Evolutionary conservation across 75 land plant species (phyloP).

Genomic region (Adiantum capillusveneris): DNA sequence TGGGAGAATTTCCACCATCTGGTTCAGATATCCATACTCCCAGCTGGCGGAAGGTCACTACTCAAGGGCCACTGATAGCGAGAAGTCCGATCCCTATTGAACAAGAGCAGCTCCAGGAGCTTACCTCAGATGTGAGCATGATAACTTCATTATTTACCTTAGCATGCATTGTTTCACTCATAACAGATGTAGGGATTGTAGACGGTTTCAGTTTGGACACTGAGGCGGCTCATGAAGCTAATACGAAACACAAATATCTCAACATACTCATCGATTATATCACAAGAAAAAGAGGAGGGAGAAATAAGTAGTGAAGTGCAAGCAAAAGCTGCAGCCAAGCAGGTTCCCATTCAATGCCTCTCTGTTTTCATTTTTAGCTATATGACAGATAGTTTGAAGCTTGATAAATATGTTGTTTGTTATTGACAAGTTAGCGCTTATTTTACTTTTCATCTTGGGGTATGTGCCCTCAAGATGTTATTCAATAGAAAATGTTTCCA

Average conservation of each 20-base stretch:
- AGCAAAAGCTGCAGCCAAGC: conserved; percentile 28
- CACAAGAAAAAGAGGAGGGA: conserved; percentile 10
- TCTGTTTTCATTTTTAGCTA: neutral
- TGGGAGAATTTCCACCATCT: neutral
- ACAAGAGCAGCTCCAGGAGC: conserved; percentile 21
- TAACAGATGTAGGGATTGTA: neutral
- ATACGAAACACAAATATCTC: conserved; percentile 24
- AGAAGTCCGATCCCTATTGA: conserved; percentile 12
- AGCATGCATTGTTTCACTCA: neutral
- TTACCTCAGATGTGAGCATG: conserved; percentile 25
- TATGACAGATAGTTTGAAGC: neutral
- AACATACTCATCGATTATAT: conserved; percentile 20
- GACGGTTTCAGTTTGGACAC: conserved; percentile 34
- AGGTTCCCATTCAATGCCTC: conserved; percentile 18
- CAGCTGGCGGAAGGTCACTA: neutral
- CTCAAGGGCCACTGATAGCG: conserved; percentile 6
- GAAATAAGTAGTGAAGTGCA: conserved; percentile 20
- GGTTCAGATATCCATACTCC: neutral
- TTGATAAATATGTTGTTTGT: too few species aligned
- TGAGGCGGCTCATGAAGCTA: conserved; percentile 21
- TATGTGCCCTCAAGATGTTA: too few species aligned
- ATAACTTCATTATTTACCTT: neutral
- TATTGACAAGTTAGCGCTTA: too few species aligned
- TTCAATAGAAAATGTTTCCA: too few species aligned
- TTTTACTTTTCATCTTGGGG: too few species aligned